Base-by-base conservation (phyloP, 1,284 basidiomycete species). In the Cutaneotrichosporon sp. region DNA sequence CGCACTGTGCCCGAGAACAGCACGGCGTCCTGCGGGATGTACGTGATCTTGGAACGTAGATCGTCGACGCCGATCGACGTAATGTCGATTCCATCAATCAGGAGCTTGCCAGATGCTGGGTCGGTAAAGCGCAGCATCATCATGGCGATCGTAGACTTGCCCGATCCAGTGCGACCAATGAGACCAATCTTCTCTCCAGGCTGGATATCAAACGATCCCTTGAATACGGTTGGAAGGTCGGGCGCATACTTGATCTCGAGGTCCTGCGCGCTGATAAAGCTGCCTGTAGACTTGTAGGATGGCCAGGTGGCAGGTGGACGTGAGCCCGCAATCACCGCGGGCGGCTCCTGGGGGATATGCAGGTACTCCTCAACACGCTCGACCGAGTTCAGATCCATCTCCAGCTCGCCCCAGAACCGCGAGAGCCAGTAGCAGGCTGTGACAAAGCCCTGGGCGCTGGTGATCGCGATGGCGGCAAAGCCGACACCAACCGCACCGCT, bases 361-460 rank as follows among this genome's bases (percentile, higher is more conserved):
- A 93, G 81, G 67, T 93, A 94, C 76, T 94, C 91, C 4, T 88
- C 82, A 8, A 93, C 80, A 54, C 91, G 85, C 72, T 96, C 92
- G 7, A 94, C 86, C 8, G 83, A 83, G 72, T 88, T 87, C 10
- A 88, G 87, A 72, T 72, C 70, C 66, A 75, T 73, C 57, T 76
- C 75, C 17, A 77, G 61, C 42, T 74, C 69, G 23, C 69, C 71
- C 67, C 72, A 72, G 64, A 73, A 73, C 46, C 74, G 61, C 8
- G 69, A 73, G 8, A 75, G 61, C 74, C 73, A 76, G 64, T 75
- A 76, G 56, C 70, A 68, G 46, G 67, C 60, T 52, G 67, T 42
- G 35, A 75, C 70, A 39, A 76, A 73, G 0, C 62, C 60, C 54
- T 77, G 78, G 7, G 77, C 74, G 30, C 74, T 75, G 0, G 88